These are phyloP conservation scores for Prosopis cineraria DNA, from an alignment of 306 rosid species.

Conservation along the genomic window DNA sequence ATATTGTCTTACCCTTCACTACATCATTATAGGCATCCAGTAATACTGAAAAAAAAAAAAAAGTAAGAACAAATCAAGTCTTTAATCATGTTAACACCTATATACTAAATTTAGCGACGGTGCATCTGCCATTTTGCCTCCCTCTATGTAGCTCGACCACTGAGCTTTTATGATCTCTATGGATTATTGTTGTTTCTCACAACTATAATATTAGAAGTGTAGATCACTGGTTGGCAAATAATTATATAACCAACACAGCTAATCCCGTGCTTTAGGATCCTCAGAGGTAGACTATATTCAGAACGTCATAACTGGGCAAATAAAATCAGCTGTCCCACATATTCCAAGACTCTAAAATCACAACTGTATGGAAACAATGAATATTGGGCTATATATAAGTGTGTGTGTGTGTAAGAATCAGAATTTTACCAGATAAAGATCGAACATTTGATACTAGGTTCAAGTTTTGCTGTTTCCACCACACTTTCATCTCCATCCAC, in stretches of 20 bases:
- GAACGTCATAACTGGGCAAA: background rate
- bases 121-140: too few relatives aligned
- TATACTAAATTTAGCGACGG: too few relatives aligned
- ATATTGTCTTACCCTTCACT: too few relatives aligned
- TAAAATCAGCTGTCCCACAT: background rate
- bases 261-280: background rate
- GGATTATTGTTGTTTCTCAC: too few relatives aligned
- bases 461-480: slow-evolving; percentile 30
- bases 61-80: too few relatives aligned
- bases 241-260: background rate
- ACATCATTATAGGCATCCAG: too few relatives aligned
- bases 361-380: background rate
- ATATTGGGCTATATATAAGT: background rate
- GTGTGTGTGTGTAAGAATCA: background rate
- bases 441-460: slow-evolving; percentile 10
- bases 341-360: background rate
- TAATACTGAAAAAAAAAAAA: too few relatives aligned
- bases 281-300: background rate
- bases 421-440: slow-evolving; percentile 19
- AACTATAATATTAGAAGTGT: too few relatives aligned
- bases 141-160: too few relatives aligned
- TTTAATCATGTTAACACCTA: too few relatives aligned
- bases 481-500: slow-evolving; percentile 37
- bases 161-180: too few relatives aligned
- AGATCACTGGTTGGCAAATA: background rate